phyloP scores from a whole-genome alignment of 495 filamentous ascomycete genomes.

The Xylaria telfairii region DNA sequence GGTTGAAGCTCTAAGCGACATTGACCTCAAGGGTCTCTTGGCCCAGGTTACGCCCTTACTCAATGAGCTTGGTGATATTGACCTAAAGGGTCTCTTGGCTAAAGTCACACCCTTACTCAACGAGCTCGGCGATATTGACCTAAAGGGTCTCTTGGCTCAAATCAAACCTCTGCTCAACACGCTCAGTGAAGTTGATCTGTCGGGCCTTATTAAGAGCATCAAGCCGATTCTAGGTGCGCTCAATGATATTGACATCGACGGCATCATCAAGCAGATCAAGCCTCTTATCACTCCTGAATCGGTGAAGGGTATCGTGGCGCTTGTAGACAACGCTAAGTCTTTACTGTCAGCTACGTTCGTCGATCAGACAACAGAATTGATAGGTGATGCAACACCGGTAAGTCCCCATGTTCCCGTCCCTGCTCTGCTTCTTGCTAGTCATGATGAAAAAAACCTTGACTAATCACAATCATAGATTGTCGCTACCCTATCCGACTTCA shows the following conservation, averaged over 20 bases:
- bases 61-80: constrained; percentile 36
- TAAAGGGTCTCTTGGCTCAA: constrained; percentile 42
- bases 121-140: constrained; percentile 44
- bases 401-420: constrained; percentile 26
- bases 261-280: constrained; percentile 43
- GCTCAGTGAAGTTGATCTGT: constrained; percentile 38
- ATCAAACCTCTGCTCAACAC: constrained; percentile 43
- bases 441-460: constrained; percentile 6
- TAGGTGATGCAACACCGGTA: constrained; percentile 59
- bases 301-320: constrained; percentile 47
- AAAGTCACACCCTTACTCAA: constrained; percentile 41
- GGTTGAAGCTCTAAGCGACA: constrained; percentile 36
- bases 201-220: constrained; percentile 43
- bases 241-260: constrained; percentile 44
- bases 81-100: constrained; percentile 39
- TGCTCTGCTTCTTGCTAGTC: neutral
- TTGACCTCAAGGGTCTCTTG: constrained; percentile 43
- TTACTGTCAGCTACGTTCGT: constrained; percentile 49
- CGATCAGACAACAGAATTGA: constrained; percentile 55
- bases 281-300: constrained; percentile 51
- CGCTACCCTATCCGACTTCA: constrained; percentile 42
- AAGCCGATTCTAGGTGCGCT: constrained; percentile 45
- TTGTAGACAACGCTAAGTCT: constrained; percentile 49
- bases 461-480: constrained; percentile 37
- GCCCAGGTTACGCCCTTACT: constrained; percentile 45